A percentile compares a stretch with the other conserved stretches of the same genome.
phyloP scores from a whole-genome alignment of 306 rosid species.

The Trifolium repens region DNA sequence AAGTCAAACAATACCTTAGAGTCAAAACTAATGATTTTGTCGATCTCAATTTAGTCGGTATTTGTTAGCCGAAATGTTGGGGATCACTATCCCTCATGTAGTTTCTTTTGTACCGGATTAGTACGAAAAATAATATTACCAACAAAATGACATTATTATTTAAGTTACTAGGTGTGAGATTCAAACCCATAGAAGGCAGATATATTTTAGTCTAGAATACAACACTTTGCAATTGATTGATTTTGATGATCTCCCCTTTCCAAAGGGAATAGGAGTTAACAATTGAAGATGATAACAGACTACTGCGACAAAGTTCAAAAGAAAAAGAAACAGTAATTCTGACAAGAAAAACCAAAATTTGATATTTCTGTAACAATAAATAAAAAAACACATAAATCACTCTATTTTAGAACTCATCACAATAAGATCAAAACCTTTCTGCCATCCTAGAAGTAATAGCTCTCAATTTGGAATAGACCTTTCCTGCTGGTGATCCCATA shows the following conservation, averaged over 20 bases:
- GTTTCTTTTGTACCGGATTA: too few species aligned
- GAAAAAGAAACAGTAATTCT: neutral
- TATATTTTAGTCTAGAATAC: too few species aligned
- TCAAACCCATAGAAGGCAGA: too few species aligned
- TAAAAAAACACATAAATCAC: neutral
- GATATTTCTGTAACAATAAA: neutral
- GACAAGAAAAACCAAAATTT: neutral
- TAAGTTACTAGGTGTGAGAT: too few species aligned
- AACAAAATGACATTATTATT: too few species aligned
- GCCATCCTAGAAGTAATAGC: slow-evolving; percentile 83
- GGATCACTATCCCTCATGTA: too few species aligned
- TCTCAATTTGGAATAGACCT: slow-evolving; percentile 80
- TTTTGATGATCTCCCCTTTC: neutral
- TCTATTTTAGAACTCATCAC: neutral
- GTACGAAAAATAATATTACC: too few species aligned
- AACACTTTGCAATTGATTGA: neutral
- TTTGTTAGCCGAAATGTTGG: too few species aligned
- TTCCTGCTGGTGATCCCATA: slow-evolving; percentile 86
- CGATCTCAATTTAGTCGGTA: too few species aligned
- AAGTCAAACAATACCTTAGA: too few species aligned
- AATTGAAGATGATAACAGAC: neutral
- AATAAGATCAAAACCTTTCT: slow-evolving; percentile 65
- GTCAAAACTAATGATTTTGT: too few species aligned
- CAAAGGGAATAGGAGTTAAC: neutral
- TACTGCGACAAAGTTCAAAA: neutral